phyloP scores from a whole-genome alignment of 495 filamentous ascomycete species.

The Symbiotaphrina buchneri region DNA sequence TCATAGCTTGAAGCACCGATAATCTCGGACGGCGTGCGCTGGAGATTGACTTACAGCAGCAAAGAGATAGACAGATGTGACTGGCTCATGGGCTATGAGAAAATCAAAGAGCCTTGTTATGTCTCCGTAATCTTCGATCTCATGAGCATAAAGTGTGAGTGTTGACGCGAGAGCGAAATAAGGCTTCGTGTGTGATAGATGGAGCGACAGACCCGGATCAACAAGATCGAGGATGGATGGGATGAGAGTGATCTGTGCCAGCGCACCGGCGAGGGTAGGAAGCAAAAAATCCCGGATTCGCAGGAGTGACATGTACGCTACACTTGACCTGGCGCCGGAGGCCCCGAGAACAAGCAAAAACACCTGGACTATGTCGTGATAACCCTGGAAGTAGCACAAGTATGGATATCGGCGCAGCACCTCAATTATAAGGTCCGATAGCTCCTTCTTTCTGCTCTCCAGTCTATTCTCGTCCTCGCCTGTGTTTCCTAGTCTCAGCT shows the following conservation, averaged over 20 bases:
- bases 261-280: slow-evolving; percentile 57
- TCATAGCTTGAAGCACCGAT: neutral
- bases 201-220: slow-evolving; percentile 42
- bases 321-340: slow-evolving; percentile 26
- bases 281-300: slow-evolving; percentile 97
- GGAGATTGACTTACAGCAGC: slow-evolving; percentile 26
- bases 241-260: slow-evolving; percentile 65
- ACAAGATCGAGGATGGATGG: slow-evolving; percentile 51
- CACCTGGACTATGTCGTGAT: slow-evolving; percentile 97
- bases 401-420: slow-evolving; percentile 62
- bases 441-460: slow-evolving; percentile 38
- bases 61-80: slow-evolving; percentile 77
- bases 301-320: slow-evolving; percentile 62
- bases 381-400: slow-evolving; percentile 94
- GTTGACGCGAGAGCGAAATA: slow-evolving; percentile 86
- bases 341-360: slow-evolving; percentile 61
- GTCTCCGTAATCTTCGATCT: slow-evolving; percentile 72
- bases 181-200: slow-evolving; percentile 56
- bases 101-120: slow-evolving; percentile 84
- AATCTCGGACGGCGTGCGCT: too few relatives aligned
- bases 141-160: slow-evolving; percentile 86
- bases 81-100: slow-evolving; percentile 61
- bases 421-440: slow-evolving; percentile 52
- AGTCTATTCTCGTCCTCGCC: too few relatives aligned
- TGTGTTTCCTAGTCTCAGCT: too few relatives aligned